Evolutionary conservation across 768 basidiomycete species (phyloP).

Genomic region (Phanerochaete carnosa): DNA sequence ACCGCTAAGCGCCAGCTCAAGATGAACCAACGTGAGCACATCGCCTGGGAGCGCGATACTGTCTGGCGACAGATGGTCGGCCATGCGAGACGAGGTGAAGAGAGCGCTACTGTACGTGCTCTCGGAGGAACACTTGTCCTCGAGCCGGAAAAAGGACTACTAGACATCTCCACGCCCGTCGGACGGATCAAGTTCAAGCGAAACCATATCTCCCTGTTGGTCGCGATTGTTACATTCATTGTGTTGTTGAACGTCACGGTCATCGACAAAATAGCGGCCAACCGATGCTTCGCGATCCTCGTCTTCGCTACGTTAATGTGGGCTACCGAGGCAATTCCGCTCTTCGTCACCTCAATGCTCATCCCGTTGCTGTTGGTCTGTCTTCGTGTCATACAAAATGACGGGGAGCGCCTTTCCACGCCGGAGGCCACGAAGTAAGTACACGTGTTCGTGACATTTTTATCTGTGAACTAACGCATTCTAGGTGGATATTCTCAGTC

Average conservation of each 20-base stretch:
- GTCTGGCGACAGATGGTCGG: conserved; percentile 97
- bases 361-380: conserved; percentile 87
- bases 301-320: conserved; percentile 89
- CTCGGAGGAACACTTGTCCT: conserved; percentile 34
- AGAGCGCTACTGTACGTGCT: conserved; percentile 12
- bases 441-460: neutral
- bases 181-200: conserved; percentile 65
- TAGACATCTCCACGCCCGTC: conserved; percentile 57
- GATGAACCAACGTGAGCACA: conserved; percentile 85
- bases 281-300: conserved; percentile 87
- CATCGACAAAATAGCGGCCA: conserved; percentile 60
- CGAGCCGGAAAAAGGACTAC: conserved; percentile 37
- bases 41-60: conserved; percentile 97
- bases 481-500: conserved; percentile 83
- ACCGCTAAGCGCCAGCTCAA: conserved; percentile 79
- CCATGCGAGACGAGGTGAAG: conserved; percentile 68
- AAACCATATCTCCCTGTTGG: conserved; percentile 53
- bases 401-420: conserved; percentile 50
- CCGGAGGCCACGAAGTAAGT: conserved; percentile 80
- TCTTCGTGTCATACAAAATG: conserved; percentile 73
- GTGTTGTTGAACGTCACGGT: conserved; percentile 50
- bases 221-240: conserved; percentile 58
- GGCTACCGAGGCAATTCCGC: conserved; percentile 97
- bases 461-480: neutral
- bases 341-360: conserved; percentile 93